Percentiles rank a stretch among this genome's conserved stretches.
phyloP scores from a whole-genome alignment of 2,329 filamentous ascomycete genomes.

The Sarocladiaceae sp. region DNA sequence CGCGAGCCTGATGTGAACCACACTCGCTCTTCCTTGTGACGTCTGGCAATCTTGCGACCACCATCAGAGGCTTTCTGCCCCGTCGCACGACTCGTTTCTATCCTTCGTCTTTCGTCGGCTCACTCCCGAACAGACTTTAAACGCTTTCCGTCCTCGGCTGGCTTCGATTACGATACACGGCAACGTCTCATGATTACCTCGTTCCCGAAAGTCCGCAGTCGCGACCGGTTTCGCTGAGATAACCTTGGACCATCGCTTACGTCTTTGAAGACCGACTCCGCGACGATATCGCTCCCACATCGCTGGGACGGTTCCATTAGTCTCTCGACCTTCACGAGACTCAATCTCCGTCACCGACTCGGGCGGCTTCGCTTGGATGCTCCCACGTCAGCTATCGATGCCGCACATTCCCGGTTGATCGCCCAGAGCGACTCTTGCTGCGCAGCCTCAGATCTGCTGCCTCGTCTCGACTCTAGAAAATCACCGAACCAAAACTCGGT shows the following conservation, averaged over 20 bases:
- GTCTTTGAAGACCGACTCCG: no score
- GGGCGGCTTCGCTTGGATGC: neutral
- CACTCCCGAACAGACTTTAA: neutral
- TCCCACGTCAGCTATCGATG: neutral
- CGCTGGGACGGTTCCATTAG: no score
- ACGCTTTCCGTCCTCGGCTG: no score
- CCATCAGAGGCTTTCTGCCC: neutral
- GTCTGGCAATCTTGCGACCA: slow-evolving; percentile 8
- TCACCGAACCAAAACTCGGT: neutral
- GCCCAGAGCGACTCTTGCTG: slow-evolving; percentile 6
- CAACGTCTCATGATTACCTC: neutral
- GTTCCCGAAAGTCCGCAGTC: neutral
- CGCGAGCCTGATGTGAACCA: slow-evolving; percentile 9
- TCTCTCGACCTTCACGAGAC: no score
- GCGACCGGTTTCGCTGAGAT: slow-evolving; percentile 4
- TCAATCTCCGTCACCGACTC: neutral
- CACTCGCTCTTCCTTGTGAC: slow-evolving; percentile 2
- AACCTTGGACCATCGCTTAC: neutral
- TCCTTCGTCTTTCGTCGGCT: neutral
- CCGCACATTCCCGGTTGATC: slow-evolving; percentile 7
- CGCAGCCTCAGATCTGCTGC: neutral
- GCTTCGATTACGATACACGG: neutral
- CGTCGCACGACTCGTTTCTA: neutral
- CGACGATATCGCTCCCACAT: no score
- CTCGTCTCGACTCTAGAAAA: no score